These are phyloP conservation scores for Gyrodon lividus DNA, from an alignment of 768 basidiomycete genomes.

Conservation along the genomic window DNA sequence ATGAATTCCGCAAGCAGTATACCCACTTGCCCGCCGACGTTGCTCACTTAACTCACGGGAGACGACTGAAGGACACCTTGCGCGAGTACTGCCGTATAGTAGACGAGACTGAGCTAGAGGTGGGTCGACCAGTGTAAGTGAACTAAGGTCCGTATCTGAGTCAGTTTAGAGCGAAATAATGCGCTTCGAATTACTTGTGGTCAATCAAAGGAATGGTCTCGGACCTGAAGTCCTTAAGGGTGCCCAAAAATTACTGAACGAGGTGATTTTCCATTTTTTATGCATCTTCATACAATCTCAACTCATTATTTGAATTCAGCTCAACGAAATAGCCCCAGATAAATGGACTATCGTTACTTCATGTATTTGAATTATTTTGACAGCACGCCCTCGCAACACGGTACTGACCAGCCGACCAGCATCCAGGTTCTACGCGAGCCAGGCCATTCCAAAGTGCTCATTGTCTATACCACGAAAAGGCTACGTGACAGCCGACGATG, in stretches of 20 bases:
- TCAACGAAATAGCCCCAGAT: constrained; percentile 24
- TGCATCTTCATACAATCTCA: neutral
- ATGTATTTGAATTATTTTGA: constrained; percentile 32
- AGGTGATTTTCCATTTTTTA: constrained; percentile 37
- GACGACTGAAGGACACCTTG: constrained; percentile 73
- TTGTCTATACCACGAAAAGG: constrained; percentile 58
- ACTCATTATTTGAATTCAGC: constrained; percentile 15
- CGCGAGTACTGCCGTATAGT: constrained; percentile 63
- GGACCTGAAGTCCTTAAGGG: constrained; percentile 69
- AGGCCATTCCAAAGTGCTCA: constrained; percentile 62
- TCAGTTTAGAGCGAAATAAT: constrained; percentile 57
- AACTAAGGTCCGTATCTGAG: neutral
- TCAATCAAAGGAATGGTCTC: constrained; percentile 39
- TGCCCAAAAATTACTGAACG: constrained; percentile 51
- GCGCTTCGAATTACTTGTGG: constrained; percentile 78
- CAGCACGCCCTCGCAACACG: neutral
- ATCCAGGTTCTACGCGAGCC: constrained; percentile 66
- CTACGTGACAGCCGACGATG: constrained; percentile 66
- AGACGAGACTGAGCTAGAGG: constrained; percentile 56
- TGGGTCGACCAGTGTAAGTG: constrained; percentile 28
- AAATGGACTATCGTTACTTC: constrained; percentile 86
- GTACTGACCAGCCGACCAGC: constrained; percentile 42
- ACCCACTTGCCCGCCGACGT: constrained; percentile 47
- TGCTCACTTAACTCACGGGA: constrained; percentile 68
- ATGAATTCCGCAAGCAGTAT: constrained; percentile 64